Evolutionary conservation across 805 yeast genomes (phyloP), one percentile per base, ranked within the genome.

Genomic region (Candida nonsorbophila): DNA sequence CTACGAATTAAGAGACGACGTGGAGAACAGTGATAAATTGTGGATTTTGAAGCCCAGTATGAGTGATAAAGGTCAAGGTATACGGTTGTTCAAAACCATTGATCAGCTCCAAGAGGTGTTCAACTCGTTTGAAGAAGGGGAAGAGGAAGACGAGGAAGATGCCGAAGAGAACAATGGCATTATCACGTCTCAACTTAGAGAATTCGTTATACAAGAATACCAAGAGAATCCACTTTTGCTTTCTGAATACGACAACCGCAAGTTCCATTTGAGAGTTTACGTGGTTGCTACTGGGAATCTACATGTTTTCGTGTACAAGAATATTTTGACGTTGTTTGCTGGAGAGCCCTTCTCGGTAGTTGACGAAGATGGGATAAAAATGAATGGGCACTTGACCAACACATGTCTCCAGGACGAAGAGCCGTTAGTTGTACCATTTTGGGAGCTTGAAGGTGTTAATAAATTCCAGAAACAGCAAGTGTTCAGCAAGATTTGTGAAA

Each of bases 51-150:
- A 92, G 51, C 98, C 98, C 10, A 79, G 95, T 40, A 87, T 92
- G 96, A 83, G 94, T 47, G 98, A 92, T 50, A 80, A 90, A 50
- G 98, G 95, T 7, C 96, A 92, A 51, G 98, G 98, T 0, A 90
- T 92, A 28, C 62, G 95, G 22, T 56, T 92, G 0, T 92, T 92
- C 60, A 69, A 68, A 31, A 78, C 87, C 0, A 66, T 85, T 20
- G 84, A 78, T 6, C 92, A 87, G 45, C 62, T 92, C 28, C 96
- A 88, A 53, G 69, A 56, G 3, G 79, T 90, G 4, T 90, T 92
- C 53, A 84, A 92, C 44, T 76, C 81, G 3, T 87, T 86, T 53
- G 96, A 88, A 43, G 90, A 79, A 39, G 81, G 67, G n/a, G 72
- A 60, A 3, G 72, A 70, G 1, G 77, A 71, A 18, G 84, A 74